Conservation (phyloP, 805 yeast species). For the Naumovozyma dairenensis region DNA sequence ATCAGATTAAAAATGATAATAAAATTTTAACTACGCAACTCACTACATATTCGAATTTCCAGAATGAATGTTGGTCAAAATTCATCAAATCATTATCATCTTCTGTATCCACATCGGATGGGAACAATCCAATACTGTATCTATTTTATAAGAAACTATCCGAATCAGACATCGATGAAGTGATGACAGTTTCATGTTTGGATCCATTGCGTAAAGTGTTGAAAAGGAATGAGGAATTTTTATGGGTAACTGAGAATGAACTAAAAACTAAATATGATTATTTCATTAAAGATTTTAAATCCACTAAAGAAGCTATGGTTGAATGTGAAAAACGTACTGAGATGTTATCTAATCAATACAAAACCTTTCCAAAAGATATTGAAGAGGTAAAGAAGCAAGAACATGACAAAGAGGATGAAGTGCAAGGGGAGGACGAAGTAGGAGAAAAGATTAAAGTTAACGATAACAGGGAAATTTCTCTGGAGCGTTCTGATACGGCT, state of each 20-base stretch:
- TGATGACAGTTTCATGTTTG: conserved; percentile 5
- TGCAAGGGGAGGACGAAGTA: background rate
- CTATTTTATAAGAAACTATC: background rate
- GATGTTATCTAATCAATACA: background rate
- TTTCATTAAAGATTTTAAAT: conserved; percentile 9
- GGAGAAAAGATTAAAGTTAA: background rate
- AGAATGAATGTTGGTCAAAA: conserved; percentile 12
- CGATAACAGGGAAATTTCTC: background rate
- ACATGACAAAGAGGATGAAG: background rate
- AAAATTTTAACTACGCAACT: conserved; percentile 9
- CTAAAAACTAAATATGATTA: conserved; percentile 4
- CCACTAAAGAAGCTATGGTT: conserved; percentile 4
- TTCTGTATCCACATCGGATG: conserved; percentile 1
- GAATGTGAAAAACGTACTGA: conserved; percentile 4
- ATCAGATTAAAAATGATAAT: conserved; percentile 14
- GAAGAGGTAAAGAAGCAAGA: too few relatives aligned
- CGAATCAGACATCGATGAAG: background rate
- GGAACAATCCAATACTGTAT: background rate
- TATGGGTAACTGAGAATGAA: conserved; percentile 5
- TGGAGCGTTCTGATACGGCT: background rate
- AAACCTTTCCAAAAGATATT: too few relatives aligned
- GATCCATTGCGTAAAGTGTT: conserved; percentile 5
- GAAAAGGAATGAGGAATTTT: conserved; percentile 5
- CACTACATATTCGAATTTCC: conserved; percentile 14
- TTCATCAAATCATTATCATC: background rate